phyloP scores from a whole-genome alignment of 164 flowering plant genomes.

The Echeveria elegans region DNA sequence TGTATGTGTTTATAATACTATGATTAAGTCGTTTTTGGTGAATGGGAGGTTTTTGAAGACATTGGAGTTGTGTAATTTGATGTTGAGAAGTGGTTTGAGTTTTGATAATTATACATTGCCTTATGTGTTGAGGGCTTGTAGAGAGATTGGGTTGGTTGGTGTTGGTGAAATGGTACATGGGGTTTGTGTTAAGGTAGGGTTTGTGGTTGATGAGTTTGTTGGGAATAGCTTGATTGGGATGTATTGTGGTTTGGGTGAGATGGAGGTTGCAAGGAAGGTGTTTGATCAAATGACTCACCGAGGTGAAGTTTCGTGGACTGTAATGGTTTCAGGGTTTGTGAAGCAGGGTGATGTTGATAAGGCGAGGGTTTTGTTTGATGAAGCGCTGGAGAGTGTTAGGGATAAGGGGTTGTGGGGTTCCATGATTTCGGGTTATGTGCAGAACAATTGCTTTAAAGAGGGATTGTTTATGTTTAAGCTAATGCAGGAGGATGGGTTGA shows the following conservation, averaged over 20 bases:
- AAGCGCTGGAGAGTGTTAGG: constrained; percentile 28
- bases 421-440: constrained; percentile 59
- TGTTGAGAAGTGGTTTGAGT: constrained; percentile 22
- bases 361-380: constrained; percentile 46
- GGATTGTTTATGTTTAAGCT: constrained; percentile 41
- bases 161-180: constrained; percentile 41
- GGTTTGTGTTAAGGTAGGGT: constrained; percentile 33
- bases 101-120: constrained; percentile 65
- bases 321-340: constrained; percentile 49
- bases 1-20: constrained; percentile 54
- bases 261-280: constrained; percentile 26
- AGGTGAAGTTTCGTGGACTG: constrained; percentile 45
- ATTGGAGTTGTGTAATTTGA: constrained; percentile 18
- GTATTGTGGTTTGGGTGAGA: constrained; percentile 27
- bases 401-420: constrained; percentile 63
- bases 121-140: constrained; percentile 47
- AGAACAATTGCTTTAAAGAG: constrained; percentile 54
- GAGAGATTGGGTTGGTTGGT: constrained; percentile 15
- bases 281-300: constrained; percentile 37
- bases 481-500: constrained; percentile 35
- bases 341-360: constrained; percentile 41
- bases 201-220: constrained; percentile 33
- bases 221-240: constrained; percentile 40
- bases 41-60: constrained; percentile 17
- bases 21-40: constrained; percentile 46